Base-by-base conservation (phyloP, 371 early-diverging fungal genomes). In the Mortierella sp. region DNA sequence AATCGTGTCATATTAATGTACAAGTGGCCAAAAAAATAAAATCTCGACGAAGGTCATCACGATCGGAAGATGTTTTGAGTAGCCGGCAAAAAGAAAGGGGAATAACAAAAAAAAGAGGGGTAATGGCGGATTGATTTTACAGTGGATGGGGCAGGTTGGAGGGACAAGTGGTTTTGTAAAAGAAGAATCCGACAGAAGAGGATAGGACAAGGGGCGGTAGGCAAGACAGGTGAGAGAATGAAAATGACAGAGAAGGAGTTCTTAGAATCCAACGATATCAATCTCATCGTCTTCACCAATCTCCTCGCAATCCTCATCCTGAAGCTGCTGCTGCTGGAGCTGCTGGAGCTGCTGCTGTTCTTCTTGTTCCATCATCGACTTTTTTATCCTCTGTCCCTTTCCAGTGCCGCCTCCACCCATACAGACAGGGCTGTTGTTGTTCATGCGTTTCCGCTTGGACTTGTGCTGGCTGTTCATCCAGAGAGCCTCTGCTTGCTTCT, bases 11-110 rank as follows among this genome's bases (percentile, higher is more conserved):
- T 74, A 74, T n/a, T n/a, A 64, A 74, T 68, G 68, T 74, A 74
- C 74, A 74, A 40, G 52, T 61, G 37, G 61, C 22, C 61, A 19
- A 29, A 53, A 53, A 48, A 61, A 50, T 11, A 74, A 50, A 64
- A 64, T 75, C 75, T 75, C 75, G 75, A 75, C 75, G 75, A 75
- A 63, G 75, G 69, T 75, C 75, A 75, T 75, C 75, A 75, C 75
- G 75, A 68, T 69, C 70, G 65, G 64, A 74, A 68, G 52, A 67
- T 53, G 66, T 41, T 69, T 39, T 63, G 65, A 41, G 66, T 31
- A 34, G 24, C 24, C 16, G 37, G 52, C 55, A 41, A 58, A 47
- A 41, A 70, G 22, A 43, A 44, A 37, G 45, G 2, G 3, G 13
- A 31, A 43, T n/a, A 26, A 43, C 14, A 50, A 40, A 24, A 31